A percentile compares a stretch with the other conserved stretches of the same genome.
These are phyloP conservation scores for Podila verticillata DNA, from an alignment of 192 early-diverging fungal species.

Conservation along the genomic window DNA sequence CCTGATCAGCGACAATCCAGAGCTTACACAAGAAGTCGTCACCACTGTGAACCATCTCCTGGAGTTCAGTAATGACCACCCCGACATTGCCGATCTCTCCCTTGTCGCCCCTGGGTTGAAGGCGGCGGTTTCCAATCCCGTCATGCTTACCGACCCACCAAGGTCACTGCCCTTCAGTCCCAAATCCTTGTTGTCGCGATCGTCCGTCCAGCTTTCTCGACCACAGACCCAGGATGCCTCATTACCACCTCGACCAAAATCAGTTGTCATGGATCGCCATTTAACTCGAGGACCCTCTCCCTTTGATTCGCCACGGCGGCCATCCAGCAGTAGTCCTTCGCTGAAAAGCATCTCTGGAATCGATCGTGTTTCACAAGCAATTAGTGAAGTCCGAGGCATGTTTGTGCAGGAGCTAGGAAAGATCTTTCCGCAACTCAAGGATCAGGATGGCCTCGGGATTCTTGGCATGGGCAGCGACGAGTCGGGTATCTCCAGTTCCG, in stretches of 20 bases:
- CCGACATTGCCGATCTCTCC: conserved; percentile 19
- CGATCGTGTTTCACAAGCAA: conserved; percentile 45
- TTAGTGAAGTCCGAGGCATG: conserved; percentile 50
- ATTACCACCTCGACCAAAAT: conserved; percentile 43
- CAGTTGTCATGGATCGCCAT: conserved; percentile 35
- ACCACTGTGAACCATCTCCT: conserved; percentile 48
- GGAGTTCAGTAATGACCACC: conserved; percentile 40
- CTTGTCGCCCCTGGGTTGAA: conserved; percentile 21
- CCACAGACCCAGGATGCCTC: conserved; percentile 18
- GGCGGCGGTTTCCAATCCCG: conserved; percentile 10
- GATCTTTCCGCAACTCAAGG: conserved; percentile 52
- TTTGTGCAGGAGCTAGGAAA: conserved; percentile 52
- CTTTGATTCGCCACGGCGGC: conserved; percentile 26
- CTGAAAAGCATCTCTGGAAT: conserved; percentile 31
- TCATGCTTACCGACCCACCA: neutral
- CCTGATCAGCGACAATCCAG: conserved; percentile 38
- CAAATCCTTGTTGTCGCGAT: conserved; percentile 31
- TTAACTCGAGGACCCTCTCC: conserved; percentile 21
- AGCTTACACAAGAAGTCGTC: conserved; percentile 48
- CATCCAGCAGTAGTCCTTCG: conserved; percentile 10
- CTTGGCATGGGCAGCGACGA: conserved; percentile 41
- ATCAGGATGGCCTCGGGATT: conserved; percentile 50
- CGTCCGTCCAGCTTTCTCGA: conserved; percentile 36
- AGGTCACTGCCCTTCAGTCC: conserved; percentile 27
- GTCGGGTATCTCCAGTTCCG: conserved; percentile 1